Conservation (phyloP, 768 basidiomycete genomes). For the Serendipita sp. region DNA sequence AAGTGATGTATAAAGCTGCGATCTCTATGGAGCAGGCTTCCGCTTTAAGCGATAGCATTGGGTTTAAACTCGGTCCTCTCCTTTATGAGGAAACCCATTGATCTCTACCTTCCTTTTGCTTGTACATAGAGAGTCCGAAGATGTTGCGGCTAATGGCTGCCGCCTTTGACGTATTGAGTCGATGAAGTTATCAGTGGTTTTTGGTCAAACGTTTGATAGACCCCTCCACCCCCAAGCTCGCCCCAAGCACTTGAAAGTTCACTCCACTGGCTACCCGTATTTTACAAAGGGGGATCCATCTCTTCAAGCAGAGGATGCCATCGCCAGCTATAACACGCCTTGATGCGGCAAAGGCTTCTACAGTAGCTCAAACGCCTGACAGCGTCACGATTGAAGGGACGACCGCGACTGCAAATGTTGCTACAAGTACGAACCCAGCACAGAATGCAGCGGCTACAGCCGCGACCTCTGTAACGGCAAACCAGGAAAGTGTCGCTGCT, state of each 20-base stretch:
- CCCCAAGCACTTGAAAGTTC: background rate
- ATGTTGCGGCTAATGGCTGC: background rate
- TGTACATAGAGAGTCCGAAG: background rate
- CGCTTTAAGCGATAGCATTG: background rate
- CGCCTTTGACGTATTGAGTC: background rate
- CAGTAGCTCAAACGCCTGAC: background rate
- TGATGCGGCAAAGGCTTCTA: background rate
- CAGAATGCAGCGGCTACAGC: background rate
- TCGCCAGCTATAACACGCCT: background rate
- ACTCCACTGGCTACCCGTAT: background rate
- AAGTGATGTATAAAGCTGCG: constrained; percentile 58
- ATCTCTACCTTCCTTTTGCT: background rate
- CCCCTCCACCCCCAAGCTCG: background rate
- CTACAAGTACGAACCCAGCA: background rate
- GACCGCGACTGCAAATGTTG: constrained; percentile 1
- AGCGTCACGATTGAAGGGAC: background rate
- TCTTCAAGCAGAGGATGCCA: background rate
- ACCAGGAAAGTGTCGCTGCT: background rate
- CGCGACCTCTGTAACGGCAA: background rate
- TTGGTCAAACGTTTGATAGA: background rate
- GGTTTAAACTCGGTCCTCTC: constrained; percentile 1
- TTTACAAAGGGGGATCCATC: background rate
- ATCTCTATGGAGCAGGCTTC: constrained; percentile 25
- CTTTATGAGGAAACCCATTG: background rate
- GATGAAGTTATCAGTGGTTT: too few species aligned